phyloP scores from a whole-genome alignment of 257 asterid species.

The Petrea volubilis region DNA sequence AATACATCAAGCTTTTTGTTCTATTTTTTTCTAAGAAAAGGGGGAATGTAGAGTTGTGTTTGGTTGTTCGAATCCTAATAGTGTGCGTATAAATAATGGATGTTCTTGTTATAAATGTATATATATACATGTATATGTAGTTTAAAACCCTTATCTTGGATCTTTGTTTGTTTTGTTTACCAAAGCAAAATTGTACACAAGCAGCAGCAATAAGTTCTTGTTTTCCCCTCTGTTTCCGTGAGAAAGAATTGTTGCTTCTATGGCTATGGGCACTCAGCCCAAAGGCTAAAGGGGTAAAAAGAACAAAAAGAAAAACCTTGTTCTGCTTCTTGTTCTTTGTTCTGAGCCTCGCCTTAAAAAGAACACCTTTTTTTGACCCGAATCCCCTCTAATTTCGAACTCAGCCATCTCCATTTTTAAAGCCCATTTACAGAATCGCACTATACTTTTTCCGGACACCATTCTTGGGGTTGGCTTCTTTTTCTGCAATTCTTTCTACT shows the following conservation, averaged over 20 bases:
- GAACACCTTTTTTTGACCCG: conserved; percentile 40
- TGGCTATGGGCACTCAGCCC: conserved; percentile 33
- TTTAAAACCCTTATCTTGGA: conserved; percentile 20
- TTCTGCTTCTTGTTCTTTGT: conserved; percentile 37
- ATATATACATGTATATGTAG: background rate
- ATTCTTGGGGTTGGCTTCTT: conserved; percentile 50
- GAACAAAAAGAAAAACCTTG: conserved; percentile 54
- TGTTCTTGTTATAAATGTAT: too few relatives aligned
- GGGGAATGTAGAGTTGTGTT: too few relatives aligned
- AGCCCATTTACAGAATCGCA: conserved; percentile 49
- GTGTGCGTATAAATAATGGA: too few relatives aligned
- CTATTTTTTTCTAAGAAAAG: background rate
- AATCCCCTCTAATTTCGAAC: conserved; percentile 49
- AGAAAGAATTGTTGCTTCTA: conserved; percentile 22
- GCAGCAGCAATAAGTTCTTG: conserved; percentile 8
- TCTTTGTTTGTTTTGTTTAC: conserved; percentile 7
- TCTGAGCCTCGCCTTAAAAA: conserved; percentile 25
- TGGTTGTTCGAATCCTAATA: too few relatives aligned
- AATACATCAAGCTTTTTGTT: too few relatives aligned
- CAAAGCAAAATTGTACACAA: background rate
- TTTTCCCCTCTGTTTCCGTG: conserved; percentile 29
- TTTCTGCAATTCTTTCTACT: conserved; percentile 26
- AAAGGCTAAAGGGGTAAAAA: conserved; percentile 37
- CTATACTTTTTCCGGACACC: conserved; percentile 51
- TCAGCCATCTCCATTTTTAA: conserved; percentile 42